A percentile compares a stretch with the other conserved stretches of the same genome.
Evolutionary conservation across 2,329 filamentous ascomycete species (phyloP).

Genomic region (Emmonsiellopsis sp.): DNA sequence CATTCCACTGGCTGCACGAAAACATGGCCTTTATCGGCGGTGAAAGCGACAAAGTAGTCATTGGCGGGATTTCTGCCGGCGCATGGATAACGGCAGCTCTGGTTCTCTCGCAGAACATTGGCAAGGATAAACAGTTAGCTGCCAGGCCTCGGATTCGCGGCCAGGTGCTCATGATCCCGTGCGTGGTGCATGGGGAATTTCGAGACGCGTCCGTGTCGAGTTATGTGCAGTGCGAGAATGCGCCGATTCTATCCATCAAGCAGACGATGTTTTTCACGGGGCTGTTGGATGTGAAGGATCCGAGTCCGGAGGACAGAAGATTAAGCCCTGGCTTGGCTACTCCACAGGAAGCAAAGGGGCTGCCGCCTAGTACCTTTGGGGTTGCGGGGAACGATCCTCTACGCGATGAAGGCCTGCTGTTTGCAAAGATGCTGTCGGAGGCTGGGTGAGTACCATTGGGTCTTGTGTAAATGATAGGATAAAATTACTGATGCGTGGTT

Average conservation of each 20-base stretch:
- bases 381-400: constrained; percentile 40
- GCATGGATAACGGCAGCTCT: constrained; percentile 36
- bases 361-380: constrained; percentile 38
- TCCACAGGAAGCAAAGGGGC: constrained; percentile 26
- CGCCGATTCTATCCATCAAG: constrained; percentile 40
- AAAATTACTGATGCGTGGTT: not conserved
- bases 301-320: constrained; percentile 21
- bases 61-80: constrained; percentile 44
- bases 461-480: not conserved
- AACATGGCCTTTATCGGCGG: constrained; percentile 31
- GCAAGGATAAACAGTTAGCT: constrained; percentile 16
- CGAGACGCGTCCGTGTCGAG: constrained; percentile 16
- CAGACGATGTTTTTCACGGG: constrained; percentile 25
- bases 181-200: constrained; percentile 27
- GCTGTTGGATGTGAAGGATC: constrained; percentile 15
- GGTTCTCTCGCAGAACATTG: constrained; percentile 30
- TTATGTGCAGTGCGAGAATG: constrained; percentile 37
- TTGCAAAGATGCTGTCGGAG: constrained; percentile 33
- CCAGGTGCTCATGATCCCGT: constrained; percentile 44
- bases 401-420: constrained; percentile 42
- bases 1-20: constrained; percentile 45
- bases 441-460: constrained; percentile 28
- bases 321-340: constrained; percentile 32
- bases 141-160: constrained; percentile 32
- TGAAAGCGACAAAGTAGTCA: constrained; percentile 30